Percentiles rank a stretch among this genome's conserved stretches.
phyloP scores from a whole-genome alignment of 106 monocot genomes.

The Chionographis japonica region DNA sequence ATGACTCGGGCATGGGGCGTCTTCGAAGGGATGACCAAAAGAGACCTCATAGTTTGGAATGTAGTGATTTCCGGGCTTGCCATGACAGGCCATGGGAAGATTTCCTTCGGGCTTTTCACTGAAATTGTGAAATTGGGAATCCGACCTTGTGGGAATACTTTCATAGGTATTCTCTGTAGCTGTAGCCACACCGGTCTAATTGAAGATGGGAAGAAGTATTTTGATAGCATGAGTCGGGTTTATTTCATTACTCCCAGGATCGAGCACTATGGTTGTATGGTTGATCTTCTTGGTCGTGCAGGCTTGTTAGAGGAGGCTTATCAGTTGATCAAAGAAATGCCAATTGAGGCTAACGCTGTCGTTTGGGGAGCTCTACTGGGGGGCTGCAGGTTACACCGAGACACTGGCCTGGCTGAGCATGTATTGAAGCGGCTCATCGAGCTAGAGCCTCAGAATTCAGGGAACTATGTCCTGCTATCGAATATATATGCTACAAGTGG shows the following conservation, averaged over 20 bases:
- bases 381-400: constrained; percentile 48
- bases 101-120: constrained; percentile 54
- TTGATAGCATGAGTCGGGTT: constrained; percentile 38
- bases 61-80: constrained; percentile 65
- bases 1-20: constrained; percentile 33
- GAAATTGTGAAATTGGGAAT: constrained; percentile 46
- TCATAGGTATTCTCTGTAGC: constrained; percentile 56
- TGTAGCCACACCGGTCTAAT: constrained; percentile 71
- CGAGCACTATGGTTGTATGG: constrained; percentile 84
- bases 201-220: constrained; percentile 55
- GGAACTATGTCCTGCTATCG: constrained; percentile 70
- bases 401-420: constrained; percentile 43
- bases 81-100: constrained; percentile 57
- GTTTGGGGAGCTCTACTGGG: constrained; percentile 78
- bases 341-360: constrained; percentile 65
- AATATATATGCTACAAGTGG: constrained; percentile 62
- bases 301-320: constrained; percentile 68
- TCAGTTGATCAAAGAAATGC: constrained; percentile 58
- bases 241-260: constrained; percentile 49
- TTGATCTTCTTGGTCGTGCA: constrained; percentile 65
- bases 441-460: constrained; percentile 65
- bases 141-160: constrained; percentile 47
- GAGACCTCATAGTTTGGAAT: constrained; percentile 58
- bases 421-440: constrained; percentile 48
- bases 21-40: constrained; percentile 47